Evolutionary conservation across 768 basidiomycete species (phyloP), one percentile per base, ranked within the genome.

Genomic region (Podaxis sp.): DNA sequence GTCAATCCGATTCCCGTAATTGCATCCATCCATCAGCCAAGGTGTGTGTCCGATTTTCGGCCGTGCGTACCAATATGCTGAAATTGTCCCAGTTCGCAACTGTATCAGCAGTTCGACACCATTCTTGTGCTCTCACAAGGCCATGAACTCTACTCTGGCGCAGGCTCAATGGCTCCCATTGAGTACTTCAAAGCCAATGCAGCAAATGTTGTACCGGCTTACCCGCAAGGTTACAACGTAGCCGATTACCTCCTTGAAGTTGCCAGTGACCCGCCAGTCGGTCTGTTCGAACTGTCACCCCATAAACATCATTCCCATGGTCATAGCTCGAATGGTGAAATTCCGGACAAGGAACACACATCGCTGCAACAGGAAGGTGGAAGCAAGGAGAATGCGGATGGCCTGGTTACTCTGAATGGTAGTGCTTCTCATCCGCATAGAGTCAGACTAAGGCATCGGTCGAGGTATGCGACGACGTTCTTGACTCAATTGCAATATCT

Each of bases 191-290:
- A 82, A 0, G 73, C 66, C 21, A 71, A 75, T 23, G 79, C 81
- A 4, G 63, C 73, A 3, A 71, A 67, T 1, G 68, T 72, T 3
- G 73, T 81, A 3, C 76, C 74, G 5, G 74, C 81, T 9, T 93
- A 87, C 67, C 88, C 83, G 6, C 79, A 85, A 52, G 93, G 92
- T 0, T 95, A 95, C 75, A 97, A 97, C 66, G 83, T 95, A 16
- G 94, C 95, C 0, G 95, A 98, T 70, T 91, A 95, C 67, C 81
- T 97, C 10, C 79, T 98, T 21, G 95, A 97, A 65, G 81, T 98
- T 55, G 94, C 94, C 1, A 88, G 85, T 66, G 84, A 85, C 52
- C 79, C 85, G 0, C 82, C 84, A 13, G 73, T 79, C 5, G 72
- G 71, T 32, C 70, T 85, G 1, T 83, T 85, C 76, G 74, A 7